A percentile compares a stretch with the other conserved stretches of the same genome.
These are phyloP conservation scores for Cladophialophora yegresii DNA, from an alignment of 2,329 filamentous ascomycete genomes.

Conservation along the genomic window DNA sequence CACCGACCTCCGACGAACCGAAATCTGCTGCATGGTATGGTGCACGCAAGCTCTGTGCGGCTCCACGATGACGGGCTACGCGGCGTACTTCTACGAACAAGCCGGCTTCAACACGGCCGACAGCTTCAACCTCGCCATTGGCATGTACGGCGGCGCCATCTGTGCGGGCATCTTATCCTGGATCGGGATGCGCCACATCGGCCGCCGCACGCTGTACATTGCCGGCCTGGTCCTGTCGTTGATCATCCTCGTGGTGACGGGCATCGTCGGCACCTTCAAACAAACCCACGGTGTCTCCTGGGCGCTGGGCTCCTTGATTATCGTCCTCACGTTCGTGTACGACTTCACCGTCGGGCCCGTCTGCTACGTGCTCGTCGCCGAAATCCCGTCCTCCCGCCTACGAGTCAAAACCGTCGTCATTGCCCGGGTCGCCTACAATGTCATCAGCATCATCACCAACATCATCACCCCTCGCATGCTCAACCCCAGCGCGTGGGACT, in stretches of 20 bases:
- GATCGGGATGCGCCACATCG: conserved; percentile 41
- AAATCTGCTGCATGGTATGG: conserved; percentile 41
- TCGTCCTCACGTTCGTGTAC: conserved; percentile 57
- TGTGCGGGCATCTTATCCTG: conserved; percentile 41
- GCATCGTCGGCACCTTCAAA: conserved; percentile 42
- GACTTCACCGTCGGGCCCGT: conserved; percentile 57
- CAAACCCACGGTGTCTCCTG: conserved; percentile 42
- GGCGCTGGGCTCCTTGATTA: conserved; percentile 49
- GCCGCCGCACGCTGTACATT: conserved; percentile 43
- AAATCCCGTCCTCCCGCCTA: conserved; percentile 56
- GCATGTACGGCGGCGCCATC: conserved; percentile 45
- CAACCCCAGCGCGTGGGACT: conserved; percentile 43
- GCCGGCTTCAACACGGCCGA: conserved; percentile 46
- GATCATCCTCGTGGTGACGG: conserved; percentile 40
- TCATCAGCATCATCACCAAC: conserved; percentile 52
- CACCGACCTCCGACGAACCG: conserved; percentile 41
- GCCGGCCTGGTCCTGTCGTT: conserved; percentile 40
- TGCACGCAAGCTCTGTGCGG: conserved; percentile 42
- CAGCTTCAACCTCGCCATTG: conserved; percentile 39
- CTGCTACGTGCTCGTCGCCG: conserved; percentile 56
- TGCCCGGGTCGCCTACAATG: conserved; percentile 54
- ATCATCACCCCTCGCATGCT: conserved; percentile 40
- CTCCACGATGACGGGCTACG: conserved; percentile 39
- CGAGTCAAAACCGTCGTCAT: conserved; percentile 58
- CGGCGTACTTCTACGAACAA: conserved; percentile 42